Evolutionary conservation across 352 stramenopile genomes (phyloP), one percentile per base, ranked within the genome.

Genomic region (Phytophthora foliorum): DNA sequence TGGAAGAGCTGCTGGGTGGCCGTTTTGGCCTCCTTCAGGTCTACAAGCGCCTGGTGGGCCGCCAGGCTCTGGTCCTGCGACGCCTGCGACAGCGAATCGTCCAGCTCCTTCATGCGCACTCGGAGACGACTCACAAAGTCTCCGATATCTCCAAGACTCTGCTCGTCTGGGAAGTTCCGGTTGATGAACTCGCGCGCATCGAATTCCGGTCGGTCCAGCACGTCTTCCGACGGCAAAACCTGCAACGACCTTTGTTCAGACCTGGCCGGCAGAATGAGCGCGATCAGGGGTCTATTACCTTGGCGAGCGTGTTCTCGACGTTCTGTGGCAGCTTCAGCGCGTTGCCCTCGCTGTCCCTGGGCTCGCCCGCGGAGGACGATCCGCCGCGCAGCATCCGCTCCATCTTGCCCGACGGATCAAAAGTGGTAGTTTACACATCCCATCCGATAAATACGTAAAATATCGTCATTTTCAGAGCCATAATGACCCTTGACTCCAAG

Each of bases 111-210:
- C 81, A 94, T 92, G 42, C 86, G 81, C 46, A 79, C 77, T 44
- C 85, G 83, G 16, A 93, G 79, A n/a, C 82, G 80, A n/a, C 77
- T 80, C 24, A 97, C 80, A 61, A 97, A 98, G 49, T 86, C 80
- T 38, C 92, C 84, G 17, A 98, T 92, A 51, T 93, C 86, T 5
- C 59, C 67, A 22, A 95, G 56, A 29, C 83, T 92, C 45, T 90
- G 81, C 63, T 97, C 91, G 51, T 97, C 94, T 5, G 94, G 90
- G 46, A 98, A 98, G 45, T 96, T 95, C 31, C 90, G 79, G 70
- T 98, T 98, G 52, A 98, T 93, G 65, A 97, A 98, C 55, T 90
- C 90, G 52, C 92, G 82, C n/a, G 89, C 83, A 57, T 98, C 89
- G 72, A 98, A 98, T 67, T 97, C 89, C 6, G 88, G 79, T 27